Base-by-base conservation (phyloP, 306 rosid species). In the Prosopis cineraria region DNA sequence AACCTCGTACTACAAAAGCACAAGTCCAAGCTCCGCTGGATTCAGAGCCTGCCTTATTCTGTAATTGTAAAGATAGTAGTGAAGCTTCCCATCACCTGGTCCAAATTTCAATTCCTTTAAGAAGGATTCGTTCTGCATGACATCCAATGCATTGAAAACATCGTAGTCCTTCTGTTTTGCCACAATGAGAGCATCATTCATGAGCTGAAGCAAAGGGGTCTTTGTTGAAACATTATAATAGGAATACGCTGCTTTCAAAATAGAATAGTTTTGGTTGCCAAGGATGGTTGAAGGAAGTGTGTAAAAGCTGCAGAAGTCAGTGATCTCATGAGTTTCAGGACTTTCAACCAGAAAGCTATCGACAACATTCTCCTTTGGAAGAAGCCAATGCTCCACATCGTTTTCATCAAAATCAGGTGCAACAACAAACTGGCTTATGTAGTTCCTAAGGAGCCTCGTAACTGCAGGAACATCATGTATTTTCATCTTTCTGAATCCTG, bases 251-350 rank as follows among this genome's bases (percentile, higher is more conserved):
- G 80, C 87, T 71, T 80, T 84, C 76, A 84, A 43, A 80, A 19
- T 80, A 0, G 84, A 80, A 76, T 80, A 72, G 37, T 76, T 84
- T 76, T 71, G 87, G 78, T 80, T 84, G 36, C 87, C 87, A 34
- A 84, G 84, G 62, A 80, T 76, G 39, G 87, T 27, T 20, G 84
- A 79, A 63, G 93, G 96, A 73, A 91, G 93, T 30, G 96, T 88
- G 82, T 91, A 91, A 79, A 91, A 91, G 79, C 93, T 91, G 84
- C 94, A 88, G 73, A 90, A 90, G 79, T 90, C 94, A 31, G 94
- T 90, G 72, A 91, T 62, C 70, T 88, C 93, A 52, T 80, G 91
- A 70, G 83, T 87, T 63, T 84, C 84, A 10, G 86, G 91, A 81
- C 93, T 88, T 84, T 91, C 93, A 5, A 91, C 96, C 72, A 88